Conservation (phyloP, 1,284 basidiomycete species). For the Lignosus rhinocerotis region DNA sequence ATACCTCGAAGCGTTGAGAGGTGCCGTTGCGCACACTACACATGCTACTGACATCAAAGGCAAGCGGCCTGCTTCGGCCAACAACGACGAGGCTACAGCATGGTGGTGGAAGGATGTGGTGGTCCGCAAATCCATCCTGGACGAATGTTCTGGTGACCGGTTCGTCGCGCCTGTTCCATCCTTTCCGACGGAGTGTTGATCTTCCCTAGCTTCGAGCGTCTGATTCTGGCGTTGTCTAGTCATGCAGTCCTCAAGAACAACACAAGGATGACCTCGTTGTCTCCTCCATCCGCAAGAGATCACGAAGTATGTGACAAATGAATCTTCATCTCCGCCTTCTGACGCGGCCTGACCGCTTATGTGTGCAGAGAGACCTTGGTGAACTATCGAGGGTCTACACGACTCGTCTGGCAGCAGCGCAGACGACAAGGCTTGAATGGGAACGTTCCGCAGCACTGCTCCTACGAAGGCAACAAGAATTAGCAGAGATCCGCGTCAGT, state of each 20-base stretch:
- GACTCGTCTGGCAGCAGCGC: constrained; percentile 23
- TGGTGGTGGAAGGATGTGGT: constrained; percentile 58
- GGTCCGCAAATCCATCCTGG: constrained; percentile 52
- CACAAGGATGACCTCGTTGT: constrained; percentile 12
- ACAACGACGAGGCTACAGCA: constrained; percentile 20
- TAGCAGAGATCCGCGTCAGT: constrained; percentile 27
- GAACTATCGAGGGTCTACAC: constrained; percentile 24
- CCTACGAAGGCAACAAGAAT: constrained; percentile 22
- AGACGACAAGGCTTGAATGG: constrained; percentile 28
- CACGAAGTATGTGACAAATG: constrained; percentile 15
- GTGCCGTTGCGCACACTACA: constrained; percentile 36
- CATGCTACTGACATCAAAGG: constrained; percentile 17
- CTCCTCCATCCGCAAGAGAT: constrained; percentile 5
- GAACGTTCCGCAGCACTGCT: constrained; percentile 30
- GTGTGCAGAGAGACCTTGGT: constrained; percentile 5
- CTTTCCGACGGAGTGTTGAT: not conserved
- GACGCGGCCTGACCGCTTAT: not conserved
- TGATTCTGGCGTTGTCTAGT: constrained; percentile 51
- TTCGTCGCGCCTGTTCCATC: constrained; percentile 25
- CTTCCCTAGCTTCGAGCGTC: constrained; percentile 46
- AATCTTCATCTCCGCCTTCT: constrained; percentile 21
- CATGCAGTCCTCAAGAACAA: constrained; percentile 43
- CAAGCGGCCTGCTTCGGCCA: constrained; percentile 7
- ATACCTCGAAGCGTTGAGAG: constrained; percentile 48
- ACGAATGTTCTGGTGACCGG: constrained; percentile 55